Evolutionary conservation across 305 asterid genomes (phyloP), one percentile per base, ranked within the genome.

Genomic region (Rubia occidens): DNA sequence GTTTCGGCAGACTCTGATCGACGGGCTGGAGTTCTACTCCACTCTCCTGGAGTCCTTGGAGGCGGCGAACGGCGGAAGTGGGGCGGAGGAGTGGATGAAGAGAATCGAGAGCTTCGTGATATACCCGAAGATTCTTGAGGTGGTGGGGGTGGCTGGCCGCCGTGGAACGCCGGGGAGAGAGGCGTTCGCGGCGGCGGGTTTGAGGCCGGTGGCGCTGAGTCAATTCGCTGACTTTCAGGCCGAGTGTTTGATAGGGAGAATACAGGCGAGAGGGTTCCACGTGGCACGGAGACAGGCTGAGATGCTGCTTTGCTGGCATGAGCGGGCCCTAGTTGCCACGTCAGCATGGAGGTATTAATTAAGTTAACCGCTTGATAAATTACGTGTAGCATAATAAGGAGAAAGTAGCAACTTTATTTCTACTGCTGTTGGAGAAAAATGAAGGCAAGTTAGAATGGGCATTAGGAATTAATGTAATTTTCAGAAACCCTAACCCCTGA

Each of bases 251-350:
- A 79, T 94, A 62, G 71, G 95, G 78, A 81, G 87, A 74, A 83
- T 82, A 59, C 88, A 86, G 13, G 91, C 85, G 0, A 79, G 91
- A 68, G 99, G 97, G 10, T 90, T 94, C 90, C 95, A 87, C 79
- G 96, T 90, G 70, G 90, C 79, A 24, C 86, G 89, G 69, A 81
- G 84, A 17, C 97, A 87, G 79, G 92, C 90, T 8, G 99, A 94
- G 91, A 82, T 90, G 97, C 76, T 89, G 91, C 99, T 94, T 67
- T 94, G 97, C 81, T 94, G 99, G 99, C 93, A 90, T 43, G 91
- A 88, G 29, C 78, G 93, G 85, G 91, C 91, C 3, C 78, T 90
- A 0, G 91, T 84, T 21, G 90, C 95, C 85, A 88, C 89, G 74
- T 94, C 99, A 73, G 90, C 96, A 0, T 94, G 99, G 99, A 82